These are phyloP conservation scores for Gaeumannomyces sp. DNA, from an alignment of 2,329 filamentous ascomycete genomes.

Conservation along the genomic window DNA sequence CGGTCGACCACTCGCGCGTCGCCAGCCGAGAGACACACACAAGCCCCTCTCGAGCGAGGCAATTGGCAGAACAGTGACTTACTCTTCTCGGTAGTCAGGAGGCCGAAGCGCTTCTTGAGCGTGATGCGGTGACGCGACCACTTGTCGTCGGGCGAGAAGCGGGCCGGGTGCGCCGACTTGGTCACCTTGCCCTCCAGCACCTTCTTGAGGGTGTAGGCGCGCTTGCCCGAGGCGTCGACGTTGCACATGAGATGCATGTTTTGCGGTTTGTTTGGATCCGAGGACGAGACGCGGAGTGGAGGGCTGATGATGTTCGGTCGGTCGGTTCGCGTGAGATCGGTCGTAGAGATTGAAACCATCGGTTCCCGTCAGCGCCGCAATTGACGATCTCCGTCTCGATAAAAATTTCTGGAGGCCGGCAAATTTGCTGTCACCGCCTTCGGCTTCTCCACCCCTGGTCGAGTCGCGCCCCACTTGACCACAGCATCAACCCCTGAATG, in stretches of 20 bases:
- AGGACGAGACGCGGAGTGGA: neutral
- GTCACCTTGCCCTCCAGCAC: conserved; percentile 76
- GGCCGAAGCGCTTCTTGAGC: conserved; percentile 85
- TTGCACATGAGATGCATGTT: conserved; percentile 73
- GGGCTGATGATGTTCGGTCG: neutral
- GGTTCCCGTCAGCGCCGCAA: neutral
- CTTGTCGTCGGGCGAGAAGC: conserved; percentile 98
- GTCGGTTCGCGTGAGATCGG: neutral
- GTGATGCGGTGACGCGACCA: conserved; percentile 95
- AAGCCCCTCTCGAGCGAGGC: neutral
- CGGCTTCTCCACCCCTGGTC: neutral
- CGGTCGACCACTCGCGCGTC: neutral
- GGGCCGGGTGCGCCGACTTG: conserved; percentile 90
- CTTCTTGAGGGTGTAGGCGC: conserved; percentile 94
- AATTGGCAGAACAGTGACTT: conserved; percentile 21
- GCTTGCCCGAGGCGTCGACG: conserved; percentile 73
- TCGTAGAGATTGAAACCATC: neutral
- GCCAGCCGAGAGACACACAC: neutral
- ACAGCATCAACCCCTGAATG: neutral
- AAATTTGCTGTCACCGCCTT: neutral
- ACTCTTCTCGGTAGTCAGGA: conserved; percentile 77
- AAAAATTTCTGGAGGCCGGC: neutral
- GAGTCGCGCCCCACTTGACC: neutral
- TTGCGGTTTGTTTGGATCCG: conserved; percentile 10
- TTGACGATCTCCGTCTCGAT: neutral